Evolutionary conservation across 73 alveolate genomes (phyloP).

Genomic region (Uronychia binucleata): DNA sequence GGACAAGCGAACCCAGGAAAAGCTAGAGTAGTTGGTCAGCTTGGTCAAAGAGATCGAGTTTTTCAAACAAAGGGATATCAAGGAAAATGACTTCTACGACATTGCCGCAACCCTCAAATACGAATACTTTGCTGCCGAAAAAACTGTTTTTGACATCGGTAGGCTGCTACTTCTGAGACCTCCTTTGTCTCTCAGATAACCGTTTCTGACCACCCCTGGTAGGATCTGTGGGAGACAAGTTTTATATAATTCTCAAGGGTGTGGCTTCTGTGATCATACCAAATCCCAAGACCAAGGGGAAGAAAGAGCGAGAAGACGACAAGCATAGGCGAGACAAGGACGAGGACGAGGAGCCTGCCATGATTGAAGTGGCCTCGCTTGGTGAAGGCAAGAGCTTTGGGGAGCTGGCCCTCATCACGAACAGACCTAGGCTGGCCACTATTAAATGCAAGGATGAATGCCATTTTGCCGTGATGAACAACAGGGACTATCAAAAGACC

Average conservation of each 20-base stretch:
- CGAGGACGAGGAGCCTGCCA: neutral
- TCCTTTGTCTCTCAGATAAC: neutral
- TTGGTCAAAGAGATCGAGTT: slow-evolving; percentile 17
- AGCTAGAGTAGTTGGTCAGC: neutral
- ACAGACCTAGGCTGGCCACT: slow-evolving; percentile 73
- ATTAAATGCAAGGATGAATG: slow-evolving; percentile 46
- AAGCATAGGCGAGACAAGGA: neutral
- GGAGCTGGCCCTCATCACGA: slow-evolving; percentile 67
- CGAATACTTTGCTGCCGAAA: slow-evolving; percentile 11
- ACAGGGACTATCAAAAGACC: slow-evolving; percentile 46
- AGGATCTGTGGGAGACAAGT: neutral
- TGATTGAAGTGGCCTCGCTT: slow-evolving; percentile 1
- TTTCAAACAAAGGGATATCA: slow-evolving; percentile 24
- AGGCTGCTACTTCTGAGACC: neutral
- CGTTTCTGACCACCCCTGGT: neutral
- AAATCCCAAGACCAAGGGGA: neutral
- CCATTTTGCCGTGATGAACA: slow-evolving; percentile 56
- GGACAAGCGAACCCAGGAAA: neutral
- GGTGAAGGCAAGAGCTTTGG: slow-evolving; percentile 74
- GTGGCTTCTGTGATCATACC: neutral
- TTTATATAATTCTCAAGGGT: neutral
- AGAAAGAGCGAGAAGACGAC: neutral
- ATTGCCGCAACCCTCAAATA: slow-evolving; percentile 26
- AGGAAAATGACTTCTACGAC: slow-evolving; percentile 26
- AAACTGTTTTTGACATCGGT: slow-evolving; percentile 33